phyloP scores from a whole-genome alignment of 306 rosid species.

The Benincasa hispida region DNA sequence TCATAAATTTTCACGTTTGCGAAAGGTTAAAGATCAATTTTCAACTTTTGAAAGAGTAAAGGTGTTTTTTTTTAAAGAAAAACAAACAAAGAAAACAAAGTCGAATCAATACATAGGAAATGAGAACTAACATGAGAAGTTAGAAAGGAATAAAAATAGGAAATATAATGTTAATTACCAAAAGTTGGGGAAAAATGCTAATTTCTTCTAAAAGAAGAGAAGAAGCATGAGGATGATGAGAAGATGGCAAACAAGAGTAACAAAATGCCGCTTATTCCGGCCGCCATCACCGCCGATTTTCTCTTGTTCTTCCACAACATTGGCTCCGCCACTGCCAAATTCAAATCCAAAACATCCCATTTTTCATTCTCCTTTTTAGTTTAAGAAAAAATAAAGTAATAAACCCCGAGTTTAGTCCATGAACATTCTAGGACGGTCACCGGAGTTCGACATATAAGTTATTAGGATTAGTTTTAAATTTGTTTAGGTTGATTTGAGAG shows the following conservation, averaged over 20 bases:
- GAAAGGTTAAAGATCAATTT: no score
- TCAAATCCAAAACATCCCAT: not conserved
- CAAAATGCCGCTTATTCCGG: constrained; percentile 27
- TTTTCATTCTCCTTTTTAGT: no score
- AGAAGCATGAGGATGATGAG: constrained; percentile 36
- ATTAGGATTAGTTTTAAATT: not conserved
- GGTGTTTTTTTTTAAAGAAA: no score
- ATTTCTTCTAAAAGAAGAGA: constrained; percentile 35
- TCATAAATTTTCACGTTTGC: no score
- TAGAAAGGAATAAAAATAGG: no score
- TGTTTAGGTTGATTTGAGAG: not conserved
- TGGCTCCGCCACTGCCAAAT: constrained; percentile 26
- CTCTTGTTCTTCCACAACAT: constrained; percentile 49
- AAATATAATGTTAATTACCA: constrained; percentile 9
- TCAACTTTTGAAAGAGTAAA: no score
- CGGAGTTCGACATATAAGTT: not conserved
- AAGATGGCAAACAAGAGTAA: constrained; percentile 36
- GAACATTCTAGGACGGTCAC: not conserved
- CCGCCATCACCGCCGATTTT: constrained; percentile 25
- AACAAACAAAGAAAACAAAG: no score
- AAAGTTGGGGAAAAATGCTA: constrained; percentile 24
- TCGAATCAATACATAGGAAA: no score
- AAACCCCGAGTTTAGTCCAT: no score
- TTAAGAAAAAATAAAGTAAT: no score
- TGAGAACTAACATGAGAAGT: no score